Percentiles rank a stretch among this genome's conserved stretches.
These are phyloP conservation scores for Daldinia sp. DNA, from an alignment of 2,329 filamentous ascomycete species.

Conservation along the genomic window DNA sequence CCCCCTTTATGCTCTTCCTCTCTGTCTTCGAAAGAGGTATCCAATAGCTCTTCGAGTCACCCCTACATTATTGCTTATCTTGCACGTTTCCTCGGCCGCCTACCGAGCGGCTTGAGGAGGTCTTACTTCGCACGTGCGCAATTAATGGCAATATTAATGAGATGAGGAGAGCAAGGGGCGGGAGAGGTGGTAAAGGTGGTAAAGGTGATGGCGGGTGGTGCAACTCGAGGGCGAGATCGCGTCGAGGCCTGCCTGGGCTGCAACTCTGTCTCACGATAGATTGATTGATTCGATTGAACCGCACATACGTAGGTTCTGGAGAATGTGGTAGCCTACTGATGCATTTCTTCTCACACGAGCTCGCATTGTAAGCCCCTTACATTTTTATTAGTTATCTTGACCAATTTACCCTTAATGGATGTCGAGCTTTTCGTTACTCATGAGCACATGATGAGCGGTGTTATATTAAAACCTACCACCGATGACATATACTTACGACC, in stretches of 20 bases:
- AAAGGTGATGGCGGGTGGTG: not conserved
- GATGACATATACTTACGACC: not conserved
- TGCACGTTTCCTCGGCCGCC: constrained; percentile 10
- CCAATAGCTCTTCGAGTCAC: constrained; percentile 11
- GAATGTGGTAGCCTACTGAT: not conserved
- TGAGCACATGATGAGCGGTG: not conserved
- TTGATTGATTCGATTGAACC: not conserved
- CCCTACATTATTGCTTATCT: constrained; percentile 1
- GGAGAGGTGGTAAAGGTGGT: not conserved
- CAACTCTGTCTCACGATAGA: constrained; percentile 23
- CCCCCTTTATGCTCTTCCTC: not conserved
- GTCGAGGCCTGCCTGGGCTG: constrained; percentile 17
- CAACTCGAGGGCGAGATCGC: constrained; percentile 18
- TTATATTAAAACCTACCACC: not conserved
- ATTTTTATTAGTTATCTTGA: not conserved
- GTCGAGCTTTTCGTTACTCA: not conserved
- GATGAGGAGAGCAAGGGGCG: constrained; percentile 10
- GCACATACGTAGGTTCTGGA: constrained; percentile 12
- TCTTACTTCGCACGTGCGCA: constrained; percentile 24
- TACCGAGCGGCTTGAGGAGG: constrained; percentile 14
- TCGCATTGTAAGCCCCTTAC: not conserved
- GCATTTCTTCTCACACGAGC: not conserved
- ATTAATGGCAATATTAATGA: constrained; percentile 22
- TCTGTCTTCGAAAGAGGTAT: not conserved
- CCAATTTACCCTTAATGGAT: not conserved